phyloP scores from a whole-genome alignment of 495 filamentous ascomycete species.

The Paragyromitra xinjiangensis region DNA sequence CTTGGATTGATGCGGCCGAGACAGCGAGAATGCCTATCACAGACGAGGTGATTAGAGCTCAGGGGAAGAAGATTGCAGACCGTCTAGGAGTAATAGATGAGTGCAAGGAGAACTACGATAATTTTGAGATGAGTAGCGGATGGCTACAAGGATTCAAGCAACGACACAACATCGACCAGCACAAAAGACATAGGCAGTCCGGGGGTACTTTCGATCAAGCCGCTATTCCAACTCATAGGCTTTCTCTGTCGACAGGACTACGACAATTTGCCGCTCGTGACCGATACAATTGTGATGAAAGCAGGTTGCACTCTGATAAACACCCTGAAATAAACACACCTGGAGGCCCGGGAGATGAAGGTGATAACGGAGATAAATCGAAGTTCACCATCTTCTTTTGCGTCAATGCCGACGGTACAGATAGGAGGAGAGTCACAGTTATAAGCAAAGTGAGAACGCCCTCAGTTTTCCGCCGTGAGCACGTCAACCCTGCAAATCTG shows the following conservation, averaged over 20 bases:
- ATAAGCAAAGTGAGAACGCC: slow-evolving; percentile 48
- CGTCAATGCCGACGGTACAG: slow-evolving; percentile 49
- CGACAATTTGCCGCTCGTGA: slow-evolving; percentile 46
- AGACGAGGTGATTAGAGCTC: slow-evolving; percentile 42
- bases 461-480: slow-evolving; percentile 38
- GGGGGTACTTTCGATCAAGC: slow-evolving; percentile 34
- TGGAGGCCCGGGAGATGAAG: slow-evolving; percentile 6
- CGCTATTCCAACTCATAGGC: slow-evolving; percentile 41
- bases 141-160: slow-evolving; percentile 54
- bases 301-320: slow-evolving; percentile 41
- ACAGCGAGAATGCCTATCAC: slow-evolving; percentile 46
- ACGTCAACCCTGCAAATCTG: slow-evolving; percentile 51
- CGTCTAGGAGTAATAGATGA: slow-evolving; percentile 34
- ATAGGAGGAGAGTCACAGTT: slow-evolving; percentile 48
- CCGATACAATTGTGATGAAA: slow-evolving; percentile 49
- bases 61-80: slow-evolving; percentile 50
- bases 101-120: slow-evolving; percentile 50
- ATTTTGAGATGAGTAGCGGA: slow-evolving; percentile 50
- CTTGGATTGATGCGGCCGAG: slow-evolving; percentile 52
- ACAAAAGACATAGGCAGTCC: slow-evolving; percentile 47
- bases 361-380: slow-evolving; percentile 27
- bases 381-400: slow-evolving; percentile 49
- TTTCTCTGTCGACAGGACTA: slow-evolving; percentile 34
- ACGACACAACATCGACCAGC: slow-evolving; percentile 50
- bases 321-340: slow-evolving; percentile 35